A percentile compares a stretch with the other conserved stretches of the same genome.
Evolutionary conservation across 257 asterid species (phyloP).

Genomic region (Solanum commersonii): DNA sequence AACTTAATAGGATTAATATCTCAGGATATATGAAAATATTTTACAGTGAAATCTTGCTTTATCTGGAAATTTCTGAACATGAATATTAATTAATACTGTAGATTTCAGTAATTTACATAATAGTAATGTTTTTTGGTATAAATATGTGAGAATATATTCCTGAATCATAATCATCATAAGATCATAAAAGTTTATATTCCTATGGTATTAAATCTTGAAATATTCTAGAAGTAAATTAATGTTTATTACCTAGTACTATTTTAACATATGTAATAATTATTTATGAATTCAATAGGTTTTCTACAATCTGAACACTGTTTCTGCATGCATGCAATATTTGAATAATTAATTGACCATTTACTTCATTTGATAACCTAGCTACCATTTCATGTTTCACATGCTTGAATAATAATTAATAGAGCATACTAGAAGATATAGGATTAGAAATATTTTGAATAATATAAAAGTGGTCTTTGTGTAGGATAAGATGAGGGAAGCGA

Average conservation of each 20-base stretch:
- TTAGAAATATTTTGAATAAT: too few species aligned
- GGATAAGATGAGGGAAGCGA: too few species aligned
- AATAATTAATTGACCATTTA: neutral
- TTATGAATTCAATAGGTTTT: neutral
- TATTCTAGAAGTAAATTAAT: neutral
- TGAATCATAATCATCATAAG: neutral
- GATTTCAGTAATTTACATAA: neutral
- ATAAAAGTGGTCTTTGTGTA: too few species aligned
- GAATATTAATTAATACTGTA: neutral
- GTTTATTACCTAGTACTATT: neutral
- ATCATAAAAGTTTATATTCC: neutral
- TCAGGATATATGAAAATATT: neutral
- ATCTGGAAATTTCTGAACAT: neutral
- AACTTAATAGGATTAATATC: neutral
- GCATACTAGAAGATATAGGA: too few species aligned
- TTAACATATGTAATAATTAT: neutral
- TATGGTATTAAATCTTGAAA: neutral
- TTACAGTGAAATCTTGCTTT: neutral
- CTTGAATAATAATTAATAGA: too few species aligned
- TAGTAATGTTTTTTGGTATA: neutral
- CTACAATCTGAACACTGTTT: neutral
- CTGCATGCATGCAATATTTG: neutral
- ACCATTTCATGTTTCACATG: too few species aligned
- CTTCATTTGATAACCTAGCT: neutral
- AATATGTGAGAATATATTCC: neutral